Evolutionary conservation across 345 rosid genomes (phyloP).

Genomic region (Dovyalis caffra): DNA sequence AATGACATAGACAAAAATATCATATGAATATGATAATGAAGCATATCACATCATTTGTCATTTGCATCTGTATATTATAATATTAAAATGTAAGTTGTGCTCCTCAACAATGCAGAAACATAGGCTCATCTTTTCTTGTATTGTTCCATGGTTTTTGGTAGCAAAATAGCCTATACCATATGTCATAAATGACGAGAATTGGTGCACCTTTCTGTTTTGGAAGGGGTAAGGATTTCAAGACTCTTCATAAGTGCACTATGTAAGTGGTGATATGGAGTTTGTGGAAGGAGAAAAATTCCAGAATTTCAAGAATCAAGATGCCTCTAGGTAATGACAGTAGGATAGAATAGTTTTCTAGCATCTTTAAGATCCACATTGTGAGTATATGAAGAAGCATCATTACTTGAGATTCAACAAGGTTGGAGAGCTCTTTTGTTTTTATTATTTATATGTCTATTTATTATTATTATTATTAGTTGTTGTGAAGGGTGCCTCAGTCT

Average conservation of each 20-base stretch:
- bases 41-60: neutral
- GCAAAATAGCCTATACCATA: too few relatives aligned
- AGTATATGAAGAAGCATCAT: neutral
- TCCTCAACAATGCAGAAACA: neutral
- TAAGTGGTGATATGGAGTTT: too few relatives aligned
- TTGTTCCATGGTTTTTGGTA: too few relatives aligned
- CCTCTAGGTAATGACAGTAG: too few relatives aligned
- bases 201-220: too few relatives aligned
- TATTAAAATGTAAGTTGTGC: neutral
- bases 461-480: neutral
- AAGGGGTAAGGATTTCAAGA: too few relatives aligned
- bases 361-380: neutral
- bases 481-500: neutral
- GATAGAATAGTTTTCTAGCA: too few relatives aligned
- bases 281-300: too few relatives aligned
- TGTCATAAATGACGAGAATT: too few relatives aligned
- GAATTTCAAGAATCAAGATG: too few relatives aligned
- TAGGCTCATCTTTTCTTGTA: neutral
- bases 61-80: neutral
- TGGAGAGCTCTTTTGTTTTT: neutral
- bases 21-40: neutral
- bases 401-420: neutral
- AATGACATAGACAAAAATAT: neutral
- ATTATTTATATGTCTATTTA: too few relatives aligned
- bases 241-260: too few relatives aligned